Evolutionary conservation across 208 protist genomes (phyloP), one percentile per base, ranked within the genome.

Genomic region (Trypanosoma mega): DNA sequence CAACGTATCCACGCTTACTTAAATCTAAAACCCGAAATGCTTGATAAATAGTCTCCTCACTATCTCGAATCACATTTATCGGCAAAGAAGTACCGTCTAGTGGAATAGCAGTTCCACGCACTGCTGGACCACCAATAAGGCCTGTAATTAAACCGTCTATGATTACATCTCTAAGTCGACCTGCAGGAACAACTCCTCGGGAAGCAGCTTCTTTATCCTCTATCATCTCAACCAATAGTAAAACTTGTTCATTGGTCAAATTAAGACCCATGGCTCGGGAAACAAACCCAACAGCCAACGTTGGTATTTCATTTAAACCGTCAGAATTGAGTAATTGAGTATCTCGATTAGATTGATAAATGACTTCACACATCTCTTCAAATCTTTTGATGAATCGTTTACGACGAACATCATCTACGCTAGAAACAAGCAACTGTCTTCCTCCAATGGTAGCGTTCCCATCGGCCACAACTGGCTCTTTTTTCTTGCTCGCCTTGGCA

Each of bases 251-350:
- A 43, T 87, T 76, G 1, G 76, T 80, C 36, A 91, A 48, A 41
- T 95, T 92, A 8, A 97, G 69, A 18, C 92, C 89, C 78, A 97
- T 80, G 9, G 87, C 84, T 29, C 92, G 81, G 3, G 87, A 79
- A 43, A 97, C 54, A 57, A 80, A 93, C 12, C 84, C 89, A 45
- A 96, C 77, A 20, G 81, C 68, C 26, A 93, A 36, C 1, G 72
- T 89, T 18, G 89, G 82, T 51, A 95, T 43, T 29, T 68, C 60
- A 26, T 57, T 27, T 21, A 26, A 29, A 5, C 7, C 18, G 47
- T 8, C 8, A 48, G 12, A 20, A 3, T n/a, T 36, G 14, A 46
- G 11, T 23, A 11, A 2, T 26, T 41, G 23, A 53, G 24, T 3
- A 20, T 18, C 31, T 29, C 36, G 4, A 43, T 57, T 55, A 48